Base-by-base conservation (phyloP, 345 rosid genomes). In the Bruguiera gymnorhiza region DNA sequence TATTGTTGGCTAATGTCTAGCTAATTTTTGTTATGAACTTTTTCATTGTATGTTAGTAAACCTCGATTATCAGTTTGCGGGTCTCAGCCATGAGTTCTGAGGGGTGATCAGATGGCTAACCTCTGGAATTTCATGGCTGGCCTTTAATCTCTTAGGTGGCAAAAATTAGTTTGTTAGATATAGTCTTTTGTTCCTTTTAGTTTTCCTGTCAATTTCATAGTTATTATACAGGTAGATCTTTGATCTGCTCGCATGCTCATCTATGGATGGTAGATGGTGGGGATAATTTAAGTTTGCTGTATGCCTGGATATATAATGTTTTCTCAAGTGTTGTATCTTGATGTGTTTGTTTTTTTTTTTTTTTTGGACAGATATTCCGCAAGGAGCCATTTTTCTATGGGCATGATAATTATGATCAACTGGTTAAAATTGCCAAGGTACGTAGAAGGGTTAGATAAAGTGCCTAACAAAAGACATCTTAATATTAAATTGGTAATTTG, bases 311-410 rank as follows among this genome's bases (percentile, higher is more conserved):
- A 36, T 72, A 34, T 48, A 61, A 76, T 76, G 67, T 37, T 62
- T 48, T 29, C 37, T 64, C 52, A 56, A 31, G 55, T 26, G 67
- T 68, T 79, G 75, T 43, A 13, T 13, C 19, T 43, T 43, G 19
- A 43, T 43, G 18, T 2, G 78, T 84, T 76, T 79, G 81, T 66
- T 21, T 69, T 65, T 65, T 43, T 54, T n/a, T 37, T 80, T 79
- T 66, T 80, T 62, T 70, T 59, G 30, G 83, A 60, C 92, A 95
- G 99, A 88, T 95, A 83, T 95, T 92, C 75, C 92, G 99, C 1
- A 95, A 92, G 85, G 99, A 95, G 75, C 99, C 99, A 24, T 94
- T 94, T 85, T 94, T 94, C 83, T 91, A 94, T 72, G 98, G 98
- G 68, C 97, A 87, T 84, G 99, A 95, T 83, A 95, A 95, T 74